A percentile compares a stretch with the other conserved stretches of the same genome.
These are phyloP conservation scores for Ustilago esculenta DNA, from an alignment of 1,284 basidiomycete species.

Conservation along the genomic window DNA sequence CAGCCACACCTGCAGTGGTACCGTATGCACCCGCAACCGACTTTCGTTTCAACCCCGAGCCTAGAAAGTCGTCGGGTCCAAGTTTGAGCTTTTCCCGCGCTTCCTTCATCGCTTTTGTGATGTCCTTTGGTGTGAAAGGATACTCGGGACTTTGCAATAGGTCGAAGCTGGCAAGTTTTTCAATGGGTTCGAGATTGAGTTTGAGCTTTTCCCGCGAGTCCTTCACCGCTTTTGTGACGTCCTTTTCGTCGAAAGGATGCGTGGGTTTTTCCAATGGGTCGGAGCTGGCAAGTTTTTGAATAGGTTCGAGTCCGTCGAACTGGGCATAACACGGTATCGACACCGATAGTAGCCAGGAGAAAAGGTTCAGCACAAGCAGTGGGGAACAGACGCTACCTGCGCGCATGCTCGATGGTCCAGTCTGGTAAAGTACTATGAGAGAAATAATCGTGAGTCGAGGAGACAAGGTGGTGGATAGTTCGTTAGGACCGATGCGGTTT, in stretches of 20 bases:
- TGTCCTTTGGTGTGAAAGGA: no score
- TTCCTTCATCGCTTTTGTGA: neutral
- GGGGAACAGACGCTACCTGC: no score
- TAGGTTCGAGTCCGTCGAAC: neutral
- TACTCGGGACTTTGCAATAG: neutral
- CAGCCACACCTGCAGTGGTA: constrained; percentile 12
- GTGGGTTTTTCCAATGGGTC: neutral
- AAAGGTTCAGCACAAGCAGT: neutral
- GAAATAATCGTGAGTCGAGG: no score
- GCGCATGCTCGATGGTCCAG: no score
- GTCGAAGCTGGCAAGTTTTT: neutral
- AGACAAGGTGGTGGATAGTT: no score
- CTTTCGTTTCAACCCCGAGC: constrained; percentile 27
- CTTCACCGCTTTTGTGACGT: neutral
- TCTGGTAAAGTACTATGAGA: no score
- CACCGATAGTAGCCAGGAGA: constrained; percentile 4
- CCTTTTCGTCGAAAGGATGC: constrained; percentile 2
- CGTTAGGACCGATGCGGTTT: no score
- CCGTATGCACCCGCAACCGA: constrained; percentile 25
- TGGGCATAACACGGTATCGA: neutral
- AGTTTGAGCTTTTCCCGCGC: constrained; percentile 22
- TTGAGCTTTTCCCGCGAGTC: constrained; percentile 14
- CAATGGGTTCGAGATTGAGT: neutral
- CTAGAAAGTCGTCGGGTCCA: constrained; percentile 20
- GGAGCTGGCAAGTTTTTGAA: neutral